Conservation (phyloP, 176 grass and related monocot genomes). For the Phoenix roebelenii region DNA sequence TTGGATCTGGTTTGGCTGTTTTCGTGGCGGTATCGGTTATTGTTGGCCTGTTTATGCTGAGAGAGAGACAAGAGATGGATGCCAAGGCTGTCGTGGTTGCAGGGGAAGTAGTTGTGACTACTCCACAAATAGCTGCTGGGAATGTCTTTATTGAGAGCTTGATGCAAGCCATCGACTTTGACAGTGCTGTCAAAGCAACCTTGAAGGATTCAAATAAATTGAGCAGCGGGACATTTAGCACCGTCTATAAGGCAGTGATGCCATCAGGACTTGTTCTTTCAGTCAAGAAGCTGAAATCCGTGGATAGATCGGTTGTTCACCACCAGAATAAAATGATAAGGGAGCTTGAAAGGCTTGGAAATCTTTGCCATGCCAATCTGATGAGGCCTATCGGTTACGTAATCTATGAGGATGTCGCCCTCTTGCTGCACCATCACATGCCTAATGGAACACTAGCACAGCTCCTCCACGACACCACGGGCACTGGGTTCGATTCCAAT, state of each 20-base stretch:
- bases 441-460: constrained; percentile 70
- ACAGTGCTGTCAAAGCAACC: constrained; percentile 57
- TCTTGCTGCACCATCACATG: constrained; percentile 70
- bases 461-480: constrained; percentile 34
- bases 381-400: constrained; percentile 69
- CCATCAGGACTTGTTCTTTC: constrained; percentile 75
- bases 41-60: constrained; percentile 83
- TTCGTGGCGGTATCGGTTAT: constrained; percentile 61
- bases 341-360: constrained; percentile 65
- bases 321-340: constrained; percentile 86
- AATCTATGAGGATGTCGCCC: constrained; percentile 69
- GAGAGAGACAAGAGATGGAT: constrained; percentile 89
- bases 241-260: constrained; percentile 73
- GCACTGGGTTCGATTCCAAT: constrained; percentile 30
- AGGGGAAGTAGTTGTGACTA: constrained; percentile 38
- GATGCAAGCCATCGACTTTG: constrained; percentile 87
- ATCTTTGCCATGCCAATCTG: constrained; percentile 70
- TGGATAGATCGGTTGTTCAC: constrained; percentile 48
- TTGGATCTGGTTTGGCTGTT: constrained; percentile 68
- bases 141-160: constrained; percentile 68
- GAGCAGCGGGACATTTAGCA: constrained; percentile 69
- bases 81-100: constrained; percentile 41
- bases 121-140: constrained; percentile 45
- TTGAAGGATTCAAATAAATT: constrained; percentile 58
- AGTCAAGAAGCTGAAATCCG: constrained; percentile 78